Base-by-base conservation (phyloP, 2,329 filamentous ascomycete species). In the Nothophaeocryptopus gaeumannii region DNA sequence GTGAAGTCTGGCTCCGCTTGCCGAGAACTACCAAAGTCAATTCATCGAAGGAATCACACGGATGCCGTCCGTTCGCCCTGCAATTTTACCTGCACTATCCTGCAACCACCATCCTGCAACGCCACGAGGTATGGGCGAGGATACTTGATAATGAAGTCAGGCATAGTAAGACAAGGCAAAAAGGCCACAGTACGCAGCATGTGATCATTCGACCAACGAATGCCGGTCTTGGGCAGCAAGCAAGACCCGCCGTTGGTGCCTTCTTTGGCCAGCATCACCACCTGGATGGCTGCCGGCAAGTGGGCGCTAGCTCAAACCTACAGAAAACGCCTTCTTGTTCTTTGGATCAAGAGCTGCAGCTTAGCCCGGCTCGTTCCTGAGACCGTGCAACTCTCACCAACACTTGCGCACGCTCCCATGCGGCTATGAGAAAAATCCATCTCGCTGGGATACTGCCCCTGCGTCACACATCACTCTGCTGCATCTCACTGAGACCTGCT, bases 301-400 rank as follows among this genome's bases (percentile, higher is more conserved):
- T 26, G 20, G 20, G 20, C 7, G 20, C 20, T 26, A 26, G 20
- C 20, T 26, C 20, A 7, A 26, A 26, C 20, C 20, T 26, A 26
- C 20, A 26, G 20, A 26, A 26, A 26, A 3, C 20, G 20, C 20
- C 20, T 26, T 26, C 20, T 36, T 12, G 26, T 45, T 26, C 33
- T 36, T 13, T n/a, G n/a, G 33, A 15, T 45, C 43, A 34, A 45
- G 38, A 33, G 34, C 31, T 26, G 20, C 20, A 26, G 20, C 33
- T n/a, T 5, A 15, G 31, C 26, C 12, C 15, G 30, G 45, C 36
- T 26, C 37, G 31, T 39, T 31, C 38, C 34, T 36, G 13, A 34
- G 36, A 20, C 37, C 14, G 45, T 31, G 34, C 42, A 45, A 45
- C 42, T 45, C 13, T 45, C n/a, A 32, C 30, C 14, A 29, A 39